Conservation (phyloP, 495 filamentous ascomycete species). For the Tuber aestivum region DNA sequence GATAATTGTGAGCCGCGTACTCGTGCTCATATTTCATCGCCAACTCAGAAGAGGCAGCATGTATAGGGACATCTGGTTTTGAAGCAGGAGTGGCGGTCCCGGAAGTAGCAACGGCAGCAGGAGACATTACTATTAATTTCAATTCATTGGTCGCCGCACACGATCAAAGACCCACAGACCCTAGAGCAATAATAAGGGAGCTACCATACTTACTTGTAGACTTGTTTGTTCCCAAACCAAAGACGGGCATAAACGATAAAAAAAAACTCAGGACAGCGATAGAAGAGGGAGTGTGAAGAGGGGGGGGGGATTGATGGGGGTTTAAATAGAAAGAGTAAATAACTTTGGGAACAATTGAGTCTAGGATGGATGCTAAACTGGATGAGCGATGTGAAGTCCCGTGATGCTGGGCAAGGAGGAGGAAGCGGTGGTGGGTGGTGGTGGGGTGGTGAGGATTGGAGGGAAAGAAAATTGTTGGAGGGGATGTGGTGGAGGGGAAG, state of each 20-base stretch:
- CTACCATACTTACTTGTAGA: slow-evolving; percentile 11
- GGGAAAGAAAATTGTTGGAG: neutral
- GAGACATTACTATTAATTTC: slow-evolving; percentile 21
- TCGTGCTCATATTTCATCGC: slow-evolving; percentile 76
- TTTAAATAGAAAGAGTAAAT: slow-evolving; percentile 12
- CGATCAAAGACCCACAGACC: slow-evolving; percentile 1
- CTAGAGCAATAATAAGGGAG: neutral
- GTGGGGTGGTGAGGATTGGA: neutral
- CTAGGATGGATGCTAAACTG: slow-evolving; percentile 11
- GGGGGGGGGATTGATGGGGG: neutral
- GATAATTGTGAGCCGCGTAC: slow-evolving; percentile 96
- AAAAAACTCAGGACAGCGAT: neutral
- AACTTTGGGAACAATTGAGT: slow-evolving; percentile 9
- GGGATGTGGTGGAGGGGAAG: neutral
- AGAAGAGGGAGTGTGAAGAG: neutral
- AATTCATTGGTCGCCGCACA: neutral
- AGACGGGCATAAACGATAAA: slow-evolving; percentile 6
- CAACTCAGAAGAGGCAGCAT: slow-evolving; percentile 68
- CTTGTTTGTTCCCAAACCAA: slow-evolving; percentile 6
- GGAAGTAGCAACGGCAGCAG: slow-evolving; percentile 21
- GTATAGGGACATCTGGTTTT: slow-evolving; percentile 42
- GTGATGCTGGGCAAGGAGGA: slow-evolving; percentile 12
- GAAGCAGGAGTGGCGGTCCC: slow-evolving; percentile 3
- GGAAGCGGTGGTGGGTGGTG: neutral
- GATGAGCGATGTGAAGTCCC: slow-evolving; percentile 18